Base-by-base conservation (phyloP, 2,329 filamentous ascomycete species). In the Neofusicoccum sp. region DNA sequence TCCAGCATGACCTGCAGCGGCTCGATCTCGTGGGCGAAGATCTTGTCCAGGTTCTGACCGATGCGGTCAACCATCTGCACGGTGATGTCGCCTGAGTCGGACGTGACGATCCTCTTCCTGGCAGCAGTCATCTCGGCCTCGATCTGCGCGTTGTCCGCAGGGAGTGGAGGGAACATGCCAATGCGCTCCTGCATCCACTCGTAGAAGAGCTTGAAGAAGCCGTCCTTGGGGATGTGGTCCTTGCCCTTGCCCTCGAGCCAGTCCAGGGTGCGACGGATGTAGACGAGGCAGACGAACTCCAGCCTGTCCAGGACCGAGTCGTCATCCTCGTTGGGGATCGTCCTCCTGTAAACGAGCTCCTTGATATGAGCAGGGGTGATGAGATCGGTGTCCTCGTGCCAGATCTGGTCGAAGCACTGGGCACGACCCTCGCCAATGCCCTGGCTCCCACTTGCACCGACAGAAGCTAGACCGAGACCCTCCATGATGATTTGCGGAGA, bases 281-380 rank as follows among this genome's bases (percentile, higher is more conserved):
- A 53, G 16, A 53, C 48, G 16, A 53, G 48, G 48, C 48, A 53
- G 48, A 53, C 48, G 33, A 38, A 53, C 33, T 53, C 48, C n/a
- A 53, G 33, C 8, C 38, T 36, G 31, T 53, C 48, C 8, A 53
- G 48, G 12, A 53, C 48, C n/a, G 33, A 53, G 33, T 53, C 48
- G 16, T 53, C 48, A 14, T 53, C 48, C 3, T 12, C 31, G 33
- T 53, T 53, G 5, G 33, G 48, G 6, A 53, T 26, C 5, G 48
- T 53, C n/a, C 48, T 33, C 33, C 7, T n/a, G 48, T 53, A 36
- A 8, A 53, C 33, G 16, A 53, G 48, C 16, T 53, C 48, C 48
- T 53, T 53, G 48, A 53, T 53, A 7, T 53, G 31, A 14, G 20
- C 20, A 6, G 48, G 26, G 3, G 48, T 11, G 2, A 53, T 11